Percentiles rank a stretch among this genome's conserved stretches.
Evolutionary conservation across 129 eudicot species (phyloP).

Genomic region (Cynara cardunculus): DNA sequence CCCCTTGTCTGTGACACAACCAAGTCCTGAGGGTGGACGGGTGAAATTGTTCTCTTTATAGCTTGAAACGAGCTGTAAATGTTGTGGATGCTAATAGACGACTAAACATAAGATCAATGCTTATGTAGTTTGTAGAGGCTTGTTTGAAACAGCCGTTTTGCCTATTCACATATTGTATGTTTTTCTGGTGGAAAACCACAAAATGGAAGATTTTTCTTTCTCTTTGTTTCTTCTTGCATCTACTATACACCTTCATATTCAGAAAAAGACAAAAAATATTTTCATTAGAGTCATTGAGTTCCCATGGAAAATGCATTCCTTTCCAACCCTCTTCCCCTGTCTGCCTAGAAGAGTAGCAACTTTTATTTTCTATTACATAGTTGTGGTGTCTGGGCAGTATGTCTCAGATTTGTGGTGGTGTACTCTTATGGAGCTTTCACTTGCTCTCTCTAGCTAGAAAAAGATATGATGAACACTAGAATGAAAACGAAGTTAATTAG

Average conservation of each 20-base stretch:
- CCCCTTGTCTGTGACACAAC: background rate
- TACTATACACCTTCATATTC: background rate
- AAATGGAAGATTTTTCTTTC: background rate
- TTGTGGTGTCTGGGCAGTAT: too few species aligned
- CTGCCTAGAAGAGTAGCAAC: background rate
- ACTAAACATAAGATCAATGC: background rate
- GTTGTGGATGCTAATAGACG: background rate
- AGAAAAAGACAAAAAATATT: background rate
- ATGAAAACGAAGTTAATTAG: background rate
- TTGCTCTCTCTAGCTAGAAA: background rate
- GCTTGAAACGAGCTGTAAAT: background rate
- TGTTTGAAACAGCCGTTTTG: background rate
- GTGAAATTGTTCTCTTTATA: background rate
- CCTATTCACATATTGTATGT: background rate
- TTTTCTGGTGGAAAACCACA: background rate
- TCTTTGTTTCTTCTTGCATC: background rate
- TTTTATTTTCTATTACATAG: too few species aligned
- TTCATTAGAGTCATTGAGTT: background rate
- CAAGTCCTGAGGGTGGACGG: background rate
- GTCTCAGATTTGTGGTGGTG: background rate
- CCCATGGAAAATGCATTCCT: background rate
- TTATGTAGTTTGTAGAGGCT: background rate
- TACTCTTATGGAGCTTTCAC: background rate
- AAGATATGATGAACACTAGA: background rate
- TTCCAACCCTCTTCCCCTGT: background rate